Percentiles rank a stretch among this genome's conserved stretches.
These are phyloP conservation scores for Mucor saturninus DNA, from an alignment of 371 early-diverging fungal genomes.

Conservation along the genomic window DNA sequence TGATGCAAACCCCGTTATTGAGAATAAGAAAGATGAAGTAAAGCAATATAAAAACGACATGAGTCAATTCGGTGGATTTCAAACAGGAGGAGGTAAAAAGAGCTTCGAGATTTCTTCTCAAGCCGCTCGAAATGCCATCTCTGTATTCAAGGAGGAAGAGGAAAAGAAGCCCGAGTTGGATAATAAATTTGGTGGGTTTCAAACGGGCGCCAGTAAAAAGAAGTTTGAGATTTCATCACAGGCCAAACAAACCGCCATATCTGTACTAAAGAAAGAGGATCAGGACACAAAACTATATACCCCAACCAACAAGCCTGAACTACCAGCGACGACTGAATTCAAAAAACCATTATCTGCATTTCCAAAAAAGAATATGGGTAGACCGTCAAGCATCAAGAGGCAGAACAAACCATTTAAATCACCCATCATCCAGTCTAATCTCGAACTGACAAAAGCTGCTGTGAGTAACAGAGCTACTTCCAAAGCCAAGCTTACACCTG, in stretches of 20 bases:
- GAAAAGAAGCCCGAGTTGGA: no score
- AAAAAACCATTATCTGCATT: not conserved
- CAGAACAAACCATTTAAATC: slow-evolving; percentile 39
- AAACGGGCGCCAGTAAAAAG: slow-evolving; percentile 17
- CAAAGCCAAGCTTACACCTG: slow-evolving; percentile 14
- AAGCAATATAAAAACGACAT: no score
- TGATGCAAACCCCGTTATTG: no score
- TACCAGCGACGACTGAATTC: not conserved
- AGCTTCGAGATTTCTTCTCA: slow-evolving; percentile 23
- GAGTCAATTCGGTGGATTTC: slow-evolving; percentile 25
- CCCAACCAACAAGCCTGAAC: no score
- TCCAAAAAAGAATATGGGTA: slow-evolving; percentile 5
- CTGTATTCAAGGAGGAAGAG: slow-evolving; percentile 17
- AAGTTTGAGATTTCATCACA: slow-evolving; percentile 23
- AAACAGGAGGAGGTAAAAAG: slow-evolving; percentile 16
- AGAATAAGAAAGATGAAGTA: no score
- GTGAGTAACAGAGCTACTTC: slow-evolving; percentile 3
- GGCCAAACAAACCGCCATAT: slow-evolving; percentile 7
- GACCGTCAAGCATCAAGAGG: not conserved
- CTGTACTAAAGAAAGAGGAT: no score
- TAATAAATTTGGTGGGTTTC: slow-evolving; percentile 27
- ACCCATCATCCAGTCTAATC: slow-evolving; percentile 37
- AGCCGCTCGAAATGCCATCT: slow-evolving; percentile 33
- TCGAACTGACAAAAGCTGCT: slow-evolving; percentile 39
- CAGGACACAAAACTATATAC: not conserved